Evolutionary conservation across 257 asterid genomes (phyloP).

Genomic region (Solanum bulbocastanum): DNA sequence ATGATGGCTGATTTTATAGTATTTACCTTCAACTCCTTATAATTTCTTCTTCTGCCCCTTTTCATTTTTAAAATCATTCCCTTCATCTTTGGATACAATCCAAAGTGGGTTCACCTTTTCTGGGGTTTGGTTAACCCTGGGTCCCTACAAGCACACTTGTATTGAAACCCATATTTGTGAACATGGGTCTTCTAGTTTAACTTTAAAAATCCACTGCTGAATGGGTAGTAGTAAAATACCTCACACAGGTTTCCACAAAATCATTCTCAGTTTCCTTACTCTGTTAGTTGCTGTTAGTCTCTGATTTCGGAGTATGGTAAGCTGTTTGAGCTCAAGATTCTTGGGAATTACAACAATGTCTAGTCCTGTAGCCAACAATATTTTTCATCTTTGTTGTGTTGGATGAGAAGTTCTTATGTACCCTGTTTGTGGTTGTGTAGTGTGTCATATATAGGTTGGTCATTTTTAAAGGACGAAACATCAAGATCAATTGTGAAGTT

Average conservation of each 20-base stretch:
- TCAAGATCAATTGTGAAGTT: neutral
- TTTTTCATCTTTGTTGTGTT: neutral
- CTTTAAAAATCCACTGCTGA: neutral
- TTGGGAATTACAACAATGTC: neutral
- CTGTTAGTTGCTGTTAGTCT: neutral
- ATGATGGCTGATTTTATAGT: neutral
- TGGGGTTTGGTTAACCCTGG: neutral
- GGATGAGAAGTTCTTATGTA: neutral
- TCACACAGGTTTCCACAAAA: neutral
- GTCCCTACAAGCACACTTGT: neutral
- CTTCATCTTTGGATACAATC: neutral
- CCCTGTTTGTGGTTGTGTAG: neutral
- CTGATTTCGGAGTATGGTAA: neutral
- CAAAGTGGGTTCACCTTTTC: neutral
- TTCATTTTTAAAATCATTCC: neutral
- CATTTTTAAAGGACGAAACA: neutral
- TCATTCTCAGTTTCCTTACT: neutral
- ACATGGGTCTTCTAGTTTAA: neutral
- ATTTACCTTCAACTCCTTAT: neutral
- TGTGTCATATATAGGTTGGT: neutral
- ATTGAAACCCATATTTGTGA: neutral
- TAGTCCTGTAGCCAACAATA: neutral
- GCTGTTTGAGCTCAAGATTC: neutral
- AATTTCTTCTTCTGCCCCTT: neutral
- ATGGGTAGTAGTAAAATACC: neutral